These are phyloP conservation scores for Ensete glaucum DNA, from an alignment of 176 grass and related monocot genomes.

Conservation along the genomic window DNA sequence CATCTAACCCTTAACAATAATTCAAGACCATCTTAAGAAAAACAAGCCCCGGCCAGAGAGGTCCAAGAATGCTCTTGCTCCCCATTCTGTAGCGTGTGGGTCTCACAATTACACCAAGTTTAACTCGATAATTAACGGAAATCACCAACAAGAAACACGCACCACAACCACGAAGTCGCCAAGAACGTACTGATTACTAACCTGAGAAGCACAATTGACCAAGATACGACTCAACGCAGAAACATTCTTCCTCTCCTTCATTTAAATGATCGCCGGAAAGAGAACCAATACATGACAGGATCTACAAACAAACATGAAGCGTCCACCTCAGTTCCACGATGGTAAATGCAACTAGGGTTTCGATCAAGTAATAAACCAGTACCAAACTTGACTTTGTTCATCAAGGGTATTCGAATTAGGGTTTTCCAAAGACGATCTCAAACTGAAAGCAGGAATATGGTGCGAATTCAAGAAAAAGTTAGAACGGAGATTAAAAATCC, in stretches of 20 bases:
- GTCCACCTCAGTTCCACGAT: background rate
- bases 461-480: background rate
- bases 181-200: background rate
- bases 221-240: conserved; percentile 12
- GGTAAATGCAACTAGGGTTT: background rate
- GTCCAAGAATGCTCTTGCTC: no score
- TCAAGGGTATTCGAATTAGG: background rate
- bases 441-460: background rate
- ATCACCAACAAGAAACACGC: background rate
- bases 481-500: background rate
- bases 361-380: no score
- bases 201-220: conserved; percentile 28
- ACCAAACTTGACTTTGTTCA: no score
- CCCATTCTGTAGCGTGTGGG: no score
- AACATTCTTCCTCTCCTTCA: conserved; percentile 21
- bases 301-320: background rate
- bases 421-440: background rate
- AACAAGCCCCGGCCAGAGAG: no score
- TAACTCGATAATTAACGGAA: background rate
- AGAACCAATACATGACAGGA: background rate
- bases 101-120: no score
- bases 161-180: no score
- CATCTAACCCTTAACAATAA: no score
- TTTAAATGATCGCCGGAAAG: conserved; percentile 2
- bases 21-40: no score